These are phyloP conservation scores for Exophiala sp. DNA, from an alignment of 2,329 filamentous ascomycete species.

Conservation along the genomic window DNA sequence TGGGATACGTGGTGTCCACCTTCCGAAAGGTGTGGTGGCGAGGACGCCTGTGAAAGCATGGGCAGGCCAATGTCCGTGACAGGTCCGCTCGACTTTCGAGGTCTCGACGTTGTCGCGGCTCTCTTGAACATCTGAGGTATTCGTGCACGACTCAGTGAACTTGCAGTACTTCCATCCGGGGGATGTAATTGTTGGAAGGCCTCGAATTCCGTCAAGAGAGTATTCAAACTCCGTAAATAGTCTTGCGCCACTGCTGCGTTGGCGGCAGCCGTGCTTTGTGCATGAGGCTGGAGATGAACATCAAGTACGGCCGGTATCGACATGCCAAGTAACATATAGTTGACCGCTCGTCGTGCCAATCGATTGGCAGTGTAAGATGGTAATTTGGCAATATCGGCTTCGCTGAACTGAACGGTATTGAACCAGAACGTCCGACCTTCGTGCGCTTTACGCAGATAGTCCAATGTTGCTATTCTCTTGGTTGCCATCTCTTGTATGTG, in stretches of 20 bases:
- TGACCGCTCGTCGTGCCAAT: conserved; percentile 81
- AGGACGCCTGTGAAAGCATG: conserved; percentile 33
- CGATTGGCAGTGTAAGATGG: conserved; percentile 80
- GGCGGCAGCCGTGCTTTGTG: conserved; percentile 41
- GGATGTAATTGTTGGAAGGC: conserved; percentile 83
- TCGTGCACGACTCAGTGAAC: conserved; percentile 67
- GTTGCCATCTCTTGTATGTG: conserved; percentile 77
- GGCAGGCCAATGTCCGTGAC: conserved; percentile 55
- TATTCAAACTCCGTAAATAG: conserved; percentile 79
- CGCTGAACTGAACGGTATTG: conserved; percentile 89
- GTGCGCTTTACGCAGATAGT: conserved; percentile 92
- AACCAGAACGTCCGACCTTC: conserved; percentile 97
- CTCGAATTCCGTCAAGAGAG: conserved; percentile 85
- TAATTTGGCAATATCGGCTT: conserved; percentile 70
- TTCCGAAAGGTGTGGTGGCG: conserved; percentile 23
- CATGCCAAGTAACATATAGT: conserved; percentile 86
- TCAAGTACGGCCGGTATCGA: conserved; percentile 87
- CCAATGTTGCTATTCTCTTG: conserved; percentile 89
- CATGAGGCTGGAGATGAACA: conserved; percentile 41
- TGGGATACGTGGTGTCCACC: conserved; percentile 20
- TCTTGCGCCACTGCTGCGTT: conserved; percentile 66
- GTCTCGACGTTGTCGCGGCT: conserved; percentile 52
- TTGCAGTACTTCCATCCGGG: conserved; percentile 63
- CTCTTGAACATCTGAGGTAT: conserved; percentile 80
- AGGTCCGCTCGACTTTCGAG: conserved; percentile 36